A percentile compares a stretch with the other conserved stretches of the same genome.
These are phyloP conservation scores for Neonectria magnoliae DNA, from an alignment of 2,329 filamentous ascomycete genomes.

Conservation along the genomic window DNA sequence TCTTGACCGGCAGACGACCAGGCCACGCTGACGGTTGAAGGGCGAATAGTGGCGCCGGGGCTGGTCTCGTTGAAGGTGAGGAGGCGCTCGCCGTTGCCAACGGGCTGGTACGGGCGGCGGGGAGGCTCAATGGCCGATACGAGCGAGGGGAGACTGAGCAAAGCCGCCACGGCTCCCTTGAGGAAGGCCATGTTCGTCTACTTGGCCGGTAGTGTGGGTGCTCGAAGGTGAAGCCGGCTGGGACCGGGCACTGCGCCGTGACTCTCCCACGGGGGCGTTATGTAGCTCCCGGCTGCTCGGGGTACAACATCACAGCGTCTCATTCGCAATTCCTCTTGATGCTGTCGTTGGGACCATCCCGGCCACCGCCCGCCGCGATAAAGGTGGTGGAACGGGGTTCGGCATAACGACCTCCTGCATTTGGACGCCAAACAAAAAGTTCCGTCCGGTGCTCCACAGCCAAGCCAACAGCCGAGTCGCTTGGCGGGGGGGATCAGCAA, in stretches of 20 bases:
- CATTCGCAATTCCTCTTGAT: neutral
- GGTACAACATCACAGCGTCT: neutral
- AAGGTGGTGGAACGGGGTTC: neutral
- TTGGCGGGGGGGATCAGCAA: neutral
- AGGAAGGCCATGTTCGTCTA: constrained; percentile 17
- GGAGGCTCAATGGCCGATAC: constrained; percentile 58
- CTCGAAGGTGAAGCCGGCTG: neutral
- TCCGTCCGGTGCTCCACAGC: neutral
- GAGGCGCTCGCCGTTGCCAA: constrained; percentile 64
- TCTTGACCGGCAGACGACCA: constrained; percentile 70
- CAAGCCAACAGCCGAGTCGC: neutral
- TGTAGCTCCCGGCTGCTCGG: neutral
- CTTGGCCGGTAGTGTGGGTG: neutral
- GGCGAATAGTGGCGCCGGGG: constrained; percentile 55
- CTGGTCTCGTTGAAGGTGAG: constrained; percentile 71
- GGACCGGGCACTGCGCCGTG: neutral
- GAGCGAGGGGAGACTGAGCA: constrained; percentile 34
- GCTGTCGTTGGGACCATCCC: neutral
- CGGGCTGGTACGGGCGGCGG: constrained; percentile 63
- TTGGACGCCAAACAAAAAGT: neutral
- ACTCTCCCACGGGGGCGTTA: neutral
- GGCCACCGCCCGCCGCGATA: neutral
- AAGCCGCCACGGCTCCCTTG: constrained; percentile 23
- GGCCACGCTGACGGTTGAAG: constrained; percentile 58
- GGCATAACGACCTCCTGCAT: neutral